Conservation (phyloP, 2,329 filamentous ascomycete species). For the Apiospora kogelbergensis region DNA sequence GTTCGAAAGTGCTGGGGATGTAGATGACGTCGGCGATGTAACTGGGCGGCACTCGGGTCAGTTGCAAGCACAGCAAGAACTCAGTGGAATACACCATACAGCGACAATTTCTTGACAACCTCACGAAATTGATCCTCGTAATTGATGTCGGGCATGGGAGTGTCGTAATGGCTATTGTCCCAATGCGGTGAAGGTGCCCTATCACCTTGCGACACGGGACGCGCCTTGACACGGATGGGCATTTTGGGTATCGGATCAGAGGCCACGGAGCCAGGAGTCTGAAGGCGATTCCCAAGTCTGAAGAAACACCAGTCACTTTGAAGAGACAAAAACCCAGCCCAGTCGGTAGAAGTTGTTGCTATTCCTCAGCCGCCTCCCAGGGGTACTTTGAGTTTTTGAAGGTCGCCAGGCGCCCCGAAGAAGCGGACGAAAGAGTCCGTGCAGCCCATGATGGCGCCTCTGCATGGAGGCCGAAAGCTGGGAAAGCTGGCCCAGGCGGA, state of each 20-base stretch:
- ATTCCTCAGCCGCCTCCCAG: neutral
- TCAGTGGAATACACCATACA: conserved; percentile 39
- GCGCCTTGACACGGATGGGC: conserved; percentile 43
- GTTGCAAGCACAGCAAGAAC: neutral
- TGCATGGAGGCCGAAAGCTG: neutral
- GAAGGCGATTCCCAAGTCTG: neutral
- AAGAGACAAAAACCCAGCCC: neutral
- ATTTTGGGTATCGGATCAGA: conserved; percentile 20
- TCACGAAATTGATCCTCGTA: conserved; percentile 61
- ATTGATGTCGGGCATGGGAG: conserved; percentile 55
- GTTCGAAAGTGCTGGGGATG: conserved; percentile 70
- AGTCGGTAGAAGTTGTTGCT: neutral
- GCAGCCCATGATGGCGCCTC: neutral
- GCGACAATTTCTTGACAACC: conserved; percentile 66
- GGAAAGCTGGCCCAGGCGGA: neutral
- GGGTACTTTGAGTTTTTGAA: conserved; percentile 4
- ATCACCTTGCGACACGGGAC: conserved; percentile 28
- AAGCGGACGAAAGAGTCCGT: neutral
- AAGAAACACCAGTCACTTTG: too few species aligned
- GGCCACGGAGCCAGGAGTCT: neutral
- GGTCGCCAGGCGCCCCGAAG: neutral
- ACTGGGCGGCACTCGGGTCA: conserved; percentile 36
- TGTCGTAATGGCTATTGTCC: conserved; percentile 20
- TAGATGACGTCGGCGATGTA: conserved; percentile 64
- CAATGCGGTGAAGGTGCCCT: conserved; percentile 37